Evolutionary conservation across 1,284 basidiomycete genomes (phyloP).

Genomic region (Puccinia sorghi): DNA sequence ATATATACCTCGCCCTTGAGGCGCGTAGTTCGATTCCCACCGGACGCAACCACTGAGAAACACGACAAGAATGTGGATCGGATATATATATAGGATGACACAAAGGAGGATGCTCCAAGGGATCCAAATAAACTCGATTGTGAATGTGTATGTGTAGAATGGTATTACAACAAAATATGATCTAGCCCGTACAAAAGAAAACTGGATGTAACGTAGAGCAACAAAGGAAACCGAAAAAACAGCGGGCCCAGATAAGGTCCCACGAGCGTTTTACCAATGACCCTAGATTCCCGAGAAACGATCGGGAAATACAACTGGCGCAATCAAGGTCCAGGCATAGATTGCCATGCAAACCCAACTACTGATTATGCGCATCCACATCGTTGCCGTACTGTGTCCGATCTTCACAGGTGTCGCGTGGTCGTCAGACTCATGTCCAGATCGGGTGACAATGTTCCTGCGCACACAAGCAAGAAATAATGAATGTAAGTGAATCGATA

Average conservation of each 20-base stretch:
- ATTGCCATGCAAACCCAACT: slow-evolving; percentile 89
- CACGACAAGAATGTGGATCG: not conserved
- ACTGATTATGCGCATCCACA: slow-evolving; percentile 98
- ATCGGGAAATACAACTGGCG: slow-evolving; percentile 43
- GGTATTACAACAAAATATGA: not conserved
- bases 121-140: too few species aligned
- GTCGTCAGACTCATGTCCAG: slow-evolving; percentile 28
- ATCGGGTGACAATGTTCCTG: slow-evolving; percentile 48
- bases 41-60: not conserved
- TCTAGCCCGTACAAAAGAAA: not conserved
- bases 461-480: slow-evolving; percentile 20
- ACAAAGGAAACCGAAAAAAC: not conserved
- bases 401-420: slow-evolving; percentile 78
- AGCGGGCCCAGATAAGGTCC: not conserved
- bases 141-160: too few species aligned
- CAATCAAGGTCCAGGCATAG: slow-evolving; percentile 71
- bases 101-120: too few species aligned
- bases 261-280: not conserved
- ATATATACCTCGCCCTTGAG: not conserved
- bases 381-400: slow-evolving; percentile 88
- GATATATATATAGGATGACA: not conserved
- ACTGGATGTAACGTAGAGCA: not conserved
- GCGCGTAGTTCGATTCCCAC: not conserved
- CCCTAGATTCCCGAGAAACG: slow-evolving; percentile 41
- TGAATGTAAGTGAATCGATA: slow-evolving; percentile 54